Base-by-base conservation (phyloP, 2,329 filamentous ascomycete genomes). In the Penicillium sp. region DNA sequence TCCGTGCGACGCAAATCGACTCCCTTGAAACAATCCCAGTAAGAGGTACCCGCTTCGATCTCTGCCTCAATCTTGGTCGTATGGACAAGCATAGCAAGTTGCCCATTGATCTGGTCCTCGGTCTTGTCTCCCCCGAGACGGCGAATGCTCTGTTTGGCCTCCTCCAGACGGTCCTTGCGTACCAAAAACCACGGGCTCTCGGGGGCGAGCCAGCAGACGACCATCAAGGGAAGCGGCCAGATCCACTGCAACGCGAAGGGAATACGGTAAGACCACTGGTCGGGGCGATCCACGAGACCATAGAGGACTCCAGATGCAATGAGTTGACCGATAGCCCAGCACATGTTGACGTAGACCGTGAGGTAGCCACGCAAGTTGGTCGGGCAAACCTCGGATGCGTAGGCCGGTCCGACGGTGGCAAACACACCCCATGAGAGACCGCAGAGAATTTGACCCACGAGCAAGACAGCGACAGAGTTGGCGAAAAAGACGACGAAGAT, bases 401-500 rank as follows among this genome's bases (percentile, higher is more conserved):
- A 64, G 1, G 61, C 59, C 0, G 50, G 59, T 7, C 58, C 58
- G 9, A 60, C 49, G 13, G 60, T 63, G 3, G 60, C 58, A 33
- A 66, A 66, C 5, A 66, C 59, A 35, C 65, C 65, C 66, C 66
- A 66, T 1, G 69, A 65, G n/a, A 73, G 55, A 28, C 70, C 69
- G 47, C 73, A 77, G 9, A 79, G 59, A 49, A 78, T 64, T 46
- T 76, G 67, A 4, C 73, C 75, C 5, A 73, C 65, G 2, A 77
- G 60, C 32, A 76, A 61, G 11, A 73, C 65, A 27, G 69, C 60
- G 5, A 74, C 65, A 24, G 66, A 73, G 6, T 68, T 68, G 0
- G 76, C 73, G 45, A 78, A 78, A 64, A 78, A 75, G 29, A 68
- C 65, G 48, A 78, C 65, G 54, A 77, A 78, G 55, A 78, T 71